Percentiles rank a stretch among this genome's conserved stretches.
Evolutionary conservation across 345 rosid genomes (phyloP).

Genomic region (Adansonia digitata): DNA sequence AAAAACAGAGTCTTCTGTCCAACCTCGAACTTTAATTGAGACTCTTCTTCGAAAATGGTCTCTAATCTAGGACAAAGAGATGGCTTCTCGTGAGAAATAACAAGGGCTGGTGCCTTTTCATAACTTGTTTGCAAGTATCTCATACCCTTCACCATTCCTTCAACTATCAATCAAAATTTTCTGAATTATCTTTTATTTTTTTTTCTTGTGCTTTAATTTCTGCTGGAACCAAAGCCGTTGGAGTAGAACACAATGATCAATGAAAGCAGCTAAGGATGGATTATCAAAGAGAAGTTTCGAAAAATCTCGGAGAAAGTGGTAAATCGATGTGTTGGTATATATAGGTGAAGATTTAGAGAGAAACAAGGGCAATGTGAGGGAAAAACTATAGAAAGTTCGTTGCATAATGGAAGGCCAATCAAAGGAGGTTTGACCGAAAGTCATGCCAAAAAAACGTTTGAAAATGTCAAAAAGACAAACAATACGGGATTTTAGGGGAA

Average conservation of each 20-base stretch:
- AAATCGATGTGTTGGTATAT: background rate
- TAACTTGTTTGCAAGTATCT: background rate
- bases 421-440: background rate
- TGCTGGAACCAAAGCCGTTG: background rate
- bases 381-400: background rate
- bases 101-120: constrained; percentile 10
- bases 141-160: background rate
- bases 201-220: too few species aligned
- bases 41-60: constrained; percentile 13
- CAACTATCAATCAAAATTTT: background rate
- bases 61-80: constrained; percentile 14
- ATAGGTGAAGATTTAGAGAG: background rate
- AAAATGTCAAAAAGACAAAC: background rate
- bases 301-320: background rate
- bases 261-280: background rate
- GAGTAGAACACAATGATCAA: background rate
- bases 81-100: background rate
- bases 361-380: background rate
- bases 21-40: background rate
- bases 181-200: background rate
- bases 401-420: background rate
- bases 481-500: too few species aligned
- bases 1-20: background rate
- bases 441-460: background rate
- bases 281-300: background rate